Conservation (phyloP, 495 filamentous ascomycete genomes). For the Aspergillus campestris region DNA sequence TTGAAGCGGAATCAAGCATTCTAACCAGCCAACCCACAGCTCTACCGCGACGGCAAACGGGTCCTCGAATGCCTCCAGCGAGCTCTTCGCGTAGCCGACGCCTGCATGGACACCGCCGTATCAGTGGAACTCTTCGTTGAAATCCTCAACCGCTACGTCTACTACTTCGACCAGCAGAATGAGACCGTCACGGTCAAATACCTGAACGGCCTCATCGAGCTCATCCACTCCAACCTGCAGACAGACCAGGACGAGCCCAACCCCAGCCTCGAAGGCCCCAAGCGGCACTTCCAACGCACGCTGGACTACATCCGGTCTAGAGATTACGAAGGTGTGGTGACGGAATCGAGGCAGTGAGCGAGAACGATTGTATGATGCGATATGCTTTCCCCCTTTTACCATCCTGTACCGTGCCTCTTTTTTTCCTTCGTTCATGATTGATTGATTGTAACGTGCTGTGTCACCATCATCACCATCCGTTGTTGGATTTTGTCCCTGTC, state of each 20-base stretch:
- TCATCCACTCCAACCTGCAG: constrained; percentile 91
- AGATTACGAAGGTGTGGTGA: constrained; percentile 86
- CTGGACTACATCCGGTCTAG: constrained; percentile 85
- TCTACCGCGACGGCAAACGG: constrained; percentile 94
- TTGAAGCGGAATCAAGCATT: neutral
- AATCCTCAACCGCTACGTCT: constrained; percentile 95
- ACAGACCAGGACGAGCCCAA: constrained; percentile 63
- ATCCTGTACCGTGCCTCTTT: constrained; percentile 1
- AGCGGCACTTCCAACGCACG: constrained; percentile 86
- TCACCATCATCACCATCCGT: neutral
- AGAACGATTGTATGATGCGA: constrained; percentile 9
- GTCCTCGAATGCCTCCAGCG: constrained; percentile 95
- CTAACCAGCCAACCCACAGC: constrained; percentile 36
- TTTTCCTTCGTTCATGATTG: neutral
- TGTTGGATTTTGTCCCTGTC: constrained; percentile 4
- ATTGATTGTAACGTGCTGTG: neutral
- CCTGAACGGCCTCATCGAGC: constrained; percentile 93
- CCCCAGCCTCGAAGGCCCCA: constrained; percentile 73
- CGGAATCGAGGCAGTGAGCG: constrained; percentile 53
- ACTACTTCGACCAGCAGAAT: constrained; percentile 98
- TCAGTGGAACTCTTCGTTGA: constrained; percentile 97
- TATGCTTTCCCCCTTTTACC: constrained; percentile 1
- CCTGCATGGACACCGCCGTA: constrained; percentile 98
- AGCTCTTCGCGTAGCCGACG: constrained; percentile 90
- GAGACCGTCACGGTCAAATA: constrained; percentile 98